Base-by-base conservation (phyloP, 257 asterid genomes). In the Eucommia ulmoides region DNA sequence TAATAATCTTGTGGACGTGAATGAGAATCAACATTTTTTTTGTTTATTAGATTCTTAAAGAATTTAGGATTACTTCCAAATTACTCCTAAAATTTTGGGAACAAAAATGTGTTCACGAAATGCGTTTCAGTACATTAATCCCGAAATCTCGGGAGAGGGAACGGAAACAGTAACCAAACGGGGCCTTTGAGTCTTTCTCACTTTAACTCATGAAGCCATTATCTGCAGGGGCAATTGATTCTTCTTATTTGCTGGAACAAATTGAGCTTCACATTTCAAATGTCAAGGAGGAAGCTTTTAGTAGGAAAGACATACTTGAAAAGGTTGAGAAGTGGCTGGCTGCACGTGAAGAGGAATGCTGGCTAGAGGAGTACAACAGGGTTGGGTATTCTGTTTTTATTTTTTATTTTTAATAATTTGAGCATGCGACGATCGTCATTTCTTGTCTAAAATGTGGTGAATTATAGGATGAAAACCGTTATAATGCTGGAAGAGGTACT, bases 311-410 rank as follows among this genome's bases (percentile, higher is more conserved):
- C 41, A 75, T 86, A 58, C 96, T 91, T 41, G 98, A 91, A 64
- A 91, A 72, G 74, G 87, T 91, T 65, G 96, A 91, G 75, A 91
- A 91, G 71, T 91, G 98, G 98, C 80, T 83, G 67, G 69, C 79
- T 21, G 96, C 96, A 51, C 83, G 98, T 12, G 95, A 78, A 57
- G 96, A 91, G 68, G 96, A 91, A 79, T 78, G 94, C 69, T 91
- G 98, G 98, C 98, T 91, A 44, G 96, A 86, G 76, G 98, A 91
- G 71, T 91, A 91, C 54, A 81, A 77, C 54, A 85, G 94, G 92
- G 96, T 86, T 65, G 23, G 78, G 57, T 52, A 20, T 54, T 55
- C 38, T 20, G 41, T 63, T 55, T 52, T n/a, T 22, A 20, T 50
- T 51, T 33, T 51, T 48, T 49, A 41, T 41, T 45, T 33, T 23